Percentiles rank a stretch among this genome's conserved stretches.
Conservation (phyloP, 129 eudicot genomes). For the Deinandra increscens region DNA sequence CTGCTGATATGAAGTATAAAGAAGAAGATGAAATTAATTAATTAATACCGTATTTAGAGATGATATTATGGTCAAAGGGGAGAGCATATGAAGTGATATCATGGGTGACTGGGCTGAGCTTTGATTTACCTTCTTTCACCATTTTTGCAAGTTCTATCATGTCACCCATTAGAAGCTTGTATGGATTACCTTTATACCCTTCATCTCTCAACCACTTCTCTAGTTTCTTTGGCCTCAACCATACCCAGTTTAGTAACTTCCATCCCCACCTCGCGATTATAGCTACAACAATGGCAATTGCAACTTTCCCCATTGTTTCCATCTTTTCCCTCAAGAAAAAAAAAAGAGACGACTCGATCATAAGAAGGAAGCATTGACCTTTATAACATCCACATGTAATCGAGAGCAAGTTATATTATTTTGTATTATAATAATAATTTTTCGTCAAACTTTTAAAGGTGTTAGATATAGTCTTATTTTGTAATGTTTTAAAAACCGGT, state of each 20-base stretch:
- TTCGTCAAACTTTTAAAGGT: too few species aligned
- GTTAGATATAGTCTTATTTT: too few species aligned
- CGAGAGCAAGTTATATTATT: too few species aligned
- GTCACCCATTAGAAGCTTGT: conserved; percentile 39
- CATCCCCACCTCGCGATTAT: conserved; percentile 27
- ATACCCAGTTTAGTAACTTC: conserved; percentile 29
- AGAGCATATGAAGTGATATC: conserved; percentile 30
- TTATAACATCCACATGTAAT: too few species aligned
- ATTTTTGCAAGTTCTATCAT: conserved; percentile 20
- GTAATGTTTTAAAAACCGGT: too few species aligned
- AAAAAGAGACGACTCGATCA: too few species aligned
- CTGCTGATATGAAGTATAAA: too few species aligned
- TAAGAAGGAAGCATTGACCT: too few species aligned
- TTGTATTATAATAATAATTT: too few species aligned
- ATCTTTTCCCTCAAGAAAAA: neutral
- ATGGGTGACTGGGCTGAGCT: conserved; percentile 30
- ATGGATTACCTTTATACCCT: conserved; percentile 38
- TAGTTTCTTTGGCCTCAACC: conserved; percentile 35
- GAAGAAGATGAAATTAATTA: too few species aligned
- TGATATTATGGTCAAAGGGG: conserved; percentile 31
- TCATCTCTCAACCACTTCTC: conserved; percentile 33
- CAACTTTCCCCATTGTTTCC: conserved; percentile 19
- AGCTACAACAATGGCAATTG: conserved; percentile 14
- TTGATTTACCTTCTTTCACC: conserved; percentile 23
- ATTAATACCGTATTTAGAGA: conserved; percentile 40